phyloP scores from a whole-genome alignment of 2,329 filamentous ascomycete species.

The Rhinocladiella similis region DNA sequence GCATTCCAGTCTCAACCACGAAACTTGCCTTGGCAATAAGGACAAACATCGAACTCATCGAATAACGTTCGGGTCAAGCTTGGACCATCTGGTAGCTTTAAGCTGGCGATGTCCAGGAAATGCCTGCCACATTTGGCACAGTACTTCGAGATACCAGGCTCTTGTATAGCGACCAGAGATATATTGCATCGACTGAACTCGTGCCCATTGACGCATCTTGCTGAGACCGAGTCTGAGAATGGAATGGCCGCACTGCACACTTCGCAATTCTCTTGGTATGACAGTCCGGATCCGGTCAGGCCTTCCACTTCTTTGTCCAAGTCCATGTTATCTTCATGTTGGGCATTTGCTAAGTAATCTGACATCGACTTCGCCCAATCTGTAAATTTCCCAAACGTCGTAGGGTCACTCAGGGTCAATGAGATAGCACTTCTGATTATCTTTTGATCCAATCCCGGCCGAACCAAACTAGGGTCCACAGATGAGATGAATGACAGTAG shows the following conservation, averaged over 20 bases:
- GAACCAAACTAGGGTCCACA: conserved; percentile 2
- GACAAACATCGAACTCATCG: conserved; percentile 29
- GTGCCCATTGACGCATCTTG: conserved; percentile 25
- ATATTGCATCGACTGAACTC: conserved; percentile 29
- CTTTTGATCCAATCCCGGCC: conserved; percentile 13
- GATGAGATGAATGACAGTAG: conserved; percentile 11
- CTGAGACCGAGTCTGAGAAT: conserved; percentile 9
- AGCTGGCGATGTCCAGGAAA: conserved; percentile 27
- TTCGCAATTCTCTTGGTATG: conserved; percentile 22
- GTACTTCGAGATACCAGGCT: conserved; percentile 31
- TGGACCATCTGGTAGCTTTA: conserved; percentile 22
- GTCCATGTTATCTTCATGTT: neutral
- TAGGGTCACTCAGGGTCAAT: conserved; percentile 8
- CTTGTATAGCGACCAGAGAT: conserved; percentile 30
- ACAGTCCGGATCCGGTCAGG: neutral
- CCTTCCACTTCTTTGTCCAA: neutral
- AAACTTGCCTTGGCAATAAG: conserved; percentile 31
- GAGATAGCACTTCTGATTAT: conserved; percentile 11
- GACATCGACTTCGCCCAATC: conserved; percentile 4
- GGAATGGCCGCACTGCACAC: conserved; percentile 23
- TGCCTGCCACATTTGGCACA: conserved; percentile 30
- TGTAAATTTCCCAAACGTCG: neutral
- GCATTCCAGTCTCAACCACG: conserved; percentile 28
- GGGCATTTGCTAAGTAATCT: neutral
- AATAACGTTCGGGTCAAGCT: conserved; percentile 28